Percentiles rank a stretch among this genome's conserved stretches.
These are phyloP conservation scores for Paxillus rubicundulus DNA, from an alignment of 768 basidiomycete genomes.

Conservation along the genomic window DNA sequence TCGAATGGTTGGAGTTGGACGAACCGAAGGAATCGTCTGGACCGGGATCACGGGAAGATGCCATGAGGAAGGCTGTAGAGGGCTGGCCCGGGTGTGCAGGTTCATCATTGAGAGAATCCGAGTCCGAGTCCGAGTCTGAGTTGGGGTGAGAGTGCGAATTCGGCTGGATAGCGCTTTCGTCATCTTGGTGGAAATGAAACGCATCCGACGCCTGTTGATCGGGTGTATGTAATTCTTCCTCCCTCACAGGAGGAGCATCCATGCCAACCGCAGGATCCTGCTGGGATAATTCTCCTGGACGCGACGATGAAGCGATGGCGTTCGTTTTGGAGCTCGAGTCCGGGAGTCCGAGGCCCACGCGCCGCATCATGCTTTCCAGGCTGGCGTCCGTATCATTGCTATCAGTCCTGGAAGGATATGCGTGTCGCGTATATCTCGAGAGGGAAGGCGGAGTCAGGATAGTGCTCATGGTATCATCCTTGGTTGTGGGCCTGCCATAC, in stretches of 20 bases:
- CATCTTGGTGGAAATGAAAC: slow-evolving; percentile 26
- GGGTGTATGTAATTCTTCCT: slow-evolving; percentile 20
- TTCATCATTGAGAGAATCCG: slow-evolving; percentile 55
- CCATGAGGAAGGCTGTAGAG: slow-evolving; percentile 71
- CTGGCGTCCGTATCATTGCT: slow-evolving; percentile 54
- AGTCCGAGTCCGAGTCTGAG: slow-evolving; percentile 50
- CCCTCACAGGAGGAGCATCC: slow-evolving; percentile 1
- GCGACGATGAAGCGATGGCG: slow-evolving; percentile 13
- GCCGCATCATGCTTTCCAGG: slow-evolving; percentile 68
- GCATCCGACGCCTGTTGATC: slow-evolving; percentile 22
- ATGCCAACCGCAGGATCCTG: neutral
- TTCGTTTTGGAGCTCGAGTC: slow-evolving; percentile 27
- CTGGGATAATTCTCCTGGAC: slow-evolving; percentile 10
- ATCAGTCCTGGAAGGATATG: slow-evolving; percentile 36
- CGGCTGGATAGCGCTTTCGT: slow-evolving; percentile 16
- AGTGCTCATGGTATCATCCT: slow-evolving; percentile 65
- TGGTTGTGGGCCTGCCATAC: slow-evolving; percentile 17
- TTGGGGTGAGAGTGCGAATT: slow-evolving; percentile 11
- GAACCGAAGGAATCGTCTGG: slow-evolving; percentile 37
- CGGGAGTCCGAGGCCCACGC: slow-evolving; percentile 49
- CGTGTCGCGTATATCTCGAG: slow-evolving; percentile 55
- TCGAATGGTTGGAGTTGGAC: slow-evolving; percentile 59
- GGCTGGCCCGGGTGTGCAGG: slow-evolving; percentile 61
- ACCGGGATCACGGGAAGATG: slow-evolving; percentile 34
- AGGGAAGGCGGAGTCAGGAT: slow-evolving; percentile 71